A percentile compares a stretch with the other conserved stretches of the same genome.
Conservation (phyloP, 1,284 basidiomycete genomes). For the Papiliotrema fonsecae region DNA sequence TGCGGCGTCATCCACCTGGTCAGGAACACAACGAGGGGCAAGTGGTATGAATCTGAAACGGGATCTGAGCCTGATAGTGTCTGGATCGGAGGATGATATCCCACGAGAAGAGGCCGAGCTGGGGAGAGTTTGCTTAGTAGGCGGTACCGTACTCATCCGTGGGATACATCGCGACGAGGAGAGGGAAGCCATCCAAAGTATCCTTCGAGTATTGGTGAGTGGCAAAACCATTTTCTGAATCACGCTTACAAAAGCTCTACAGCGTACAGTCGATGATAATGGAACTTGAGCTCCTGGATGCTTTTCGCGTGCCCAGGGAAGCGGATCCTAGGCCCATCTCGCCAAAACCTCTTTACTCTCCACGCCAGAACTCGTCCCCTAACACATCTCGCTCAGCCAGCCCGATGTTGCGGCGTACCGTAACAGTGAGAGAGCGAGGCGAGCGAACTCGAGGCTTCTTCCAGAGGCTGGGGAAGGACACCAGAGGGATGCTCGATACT, state of each 20-base stretch:
- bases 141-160: conserved; percentile 28
- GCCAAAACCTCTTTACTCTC: conserved; percentile 3
- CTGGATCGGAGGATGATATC: conserved; percentile 21
- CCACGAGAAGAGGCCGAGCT: conserved; percentile 8
- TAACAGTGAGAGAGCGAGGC: conserved; percentile 4
- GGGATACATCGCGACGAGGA: conserved; percentile 19
- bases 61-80: conserved; percentile 9
- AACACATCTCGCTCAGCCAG: neutral
- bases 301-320: conserved; percentile 29
- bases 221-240: neutral
- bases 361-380: neutral
- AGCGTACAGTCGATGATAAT: conserved; percentile 25
- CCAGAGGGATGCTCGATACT: conserved; percentile 18
- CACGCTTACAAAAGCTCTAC: conserved; percentile 18
- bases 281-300: conserved; percentile 30
- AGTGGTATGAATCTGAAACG: neutral
- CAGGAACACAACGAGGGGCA: conserved; percentile 18
- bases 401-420: conserved; percentile 1
- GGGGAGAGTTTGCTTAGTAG: conserved; percentile 19
- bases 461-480: conserved; percentile 22
- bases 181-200: conserved; percentile 15
- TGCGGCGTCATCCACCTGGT: conserved; percentile 16
- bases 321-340: conserved; percentile 15
- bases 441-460: conserved; percentile 20
- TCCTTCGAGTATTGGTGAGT: conserved; percentile 24